Evolutionary conservation across 768 basidiomycete genomes (phyloP).

Genomic region (Mycena rebaudengoi): DNA sequence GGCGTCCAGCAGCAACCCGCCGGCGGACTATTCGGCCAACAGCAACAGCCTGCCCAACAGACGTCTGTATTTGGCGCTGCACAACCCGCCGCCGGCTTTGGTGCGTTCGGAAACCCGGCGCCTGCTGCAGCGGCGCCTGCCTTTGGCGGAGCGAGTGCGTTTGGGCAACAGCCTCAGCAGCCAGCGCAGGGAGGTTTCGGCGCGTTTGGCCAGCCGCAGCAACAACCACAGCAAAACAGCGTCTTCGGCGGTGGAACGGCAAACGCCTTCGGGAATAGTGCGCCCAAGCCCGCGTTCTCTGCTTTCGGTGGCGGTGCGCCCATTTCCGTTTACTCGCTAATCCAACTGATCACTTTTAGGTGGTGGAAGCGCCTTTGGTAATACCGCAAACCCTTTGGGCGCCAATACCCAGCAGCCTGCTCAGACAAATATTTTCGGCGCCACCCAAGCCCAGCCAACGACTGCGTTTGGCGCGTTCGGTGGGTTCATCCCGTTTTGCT

Average conservation of each 20-base stretch:
- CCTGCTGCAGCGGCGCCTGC: conserved; percentile 37
- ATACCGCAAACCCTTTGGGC: conserved; percentile 17
- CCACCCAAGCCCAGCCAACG: conserved; percentile 11
- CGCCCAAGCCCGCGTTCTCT: conserved; percentile 48
- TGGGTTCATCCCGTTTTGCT: not conserved
- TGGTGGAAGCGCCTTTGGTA: conserved; percentile 24
- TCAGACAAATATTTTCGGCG: conserved; percentile 15
- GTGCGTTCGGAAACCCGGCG: conserved; percentile 50
- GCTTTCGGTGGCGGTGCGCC: conserved; percentile 42
- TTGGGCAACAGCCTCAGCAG: conserved; percentile 44
- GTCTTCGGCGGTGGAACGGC: conserved; percentile 30
- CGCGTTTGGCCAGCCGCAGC: conserved; percentile 39
- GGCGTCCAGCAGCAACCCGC: conserved; percentile 49
- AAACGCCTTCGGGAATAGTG: conserved; percentile 42
- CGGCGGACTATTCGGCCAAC: conserved; percentile 55
- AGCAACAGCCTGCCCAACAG: conserved; percentile 50
- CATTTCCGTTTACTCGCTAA: not conserved
- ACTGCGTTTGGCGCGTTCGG: conserved; percentile 18
- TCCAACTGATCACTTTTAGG: not conserved
- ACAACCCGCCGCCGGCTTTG: conserved; percentile 49
- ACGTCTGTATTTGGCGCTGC: conserved; percentile 48
- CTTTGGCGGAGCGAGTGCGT: conserved; percentile 27
- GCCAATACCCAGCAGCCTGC: conserved; percentile 19
- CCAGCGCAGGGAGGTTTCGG: conserved; percentile 36
- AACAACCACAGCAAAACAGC: conserved; percentile 23